A percentile compares a stretch with the other conserved stretches of the same genome.
Evolutionary conservation across 164 flowering plant genomes (phyloP).

Genomic region (Santalum album): DNA sequence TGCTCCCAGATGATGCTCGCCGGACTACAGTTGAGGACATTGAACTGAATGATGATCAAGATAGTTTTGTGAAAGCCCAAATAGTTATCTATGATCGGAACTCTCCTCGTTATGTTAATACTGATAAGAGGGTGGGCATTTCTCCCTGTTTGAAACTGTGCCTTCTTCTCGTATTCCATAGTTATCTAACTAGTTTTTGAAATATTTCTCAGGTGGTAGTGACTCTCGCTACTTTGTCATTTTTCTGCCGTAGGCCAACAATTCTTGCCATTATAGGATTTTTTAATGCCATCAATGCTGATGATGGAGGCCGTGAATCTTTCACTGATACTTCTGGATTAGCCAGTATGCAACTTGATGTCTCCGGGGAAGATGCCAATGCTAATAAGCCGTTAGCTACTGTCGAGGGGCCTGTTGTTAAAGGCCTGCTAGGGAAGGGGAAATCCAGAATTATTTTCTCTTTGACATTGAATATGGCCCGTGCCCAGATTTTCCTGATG

Average conservation of each 20-base stretch:
- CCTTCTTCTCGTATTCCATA: not conserved
- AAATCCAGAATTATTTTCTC: slow-evolving; percentile 73
- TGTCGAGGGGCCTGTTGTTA: slow-evolving; percentile 47
- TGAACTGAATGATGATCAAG: slow-evolving; percentile 32
- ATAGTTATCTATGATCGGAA: slow-evolving; percentile 60
- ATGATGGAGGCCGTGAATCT: slow-evolving; percentile 36
- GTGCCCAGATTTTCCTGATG: slow-evolving; percentile 76
- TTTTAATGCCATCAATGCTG: slow-evolving; percentile 58
- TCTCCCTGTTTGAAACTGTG: slow-evolving; percentile 1
- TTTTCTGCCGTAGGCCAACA: slow-evolving; percentile 85
- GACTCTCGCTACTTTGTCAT: slow-evolving; percentile 78
- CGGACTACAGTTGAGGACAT: slow-evolving; percentile 17
- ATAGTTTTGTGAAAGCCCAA: slow-evolving; percentile 93
- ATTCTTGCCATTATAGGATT: slow-evolving; percentile 84
- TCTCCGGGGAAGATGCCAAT: slow-evolving; percentile 17
- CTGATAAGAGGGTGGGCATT: slow-evolving; percentile 54
- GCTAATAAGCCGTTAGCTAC: slow-evolving; percentile 21
- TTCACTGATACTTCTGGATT: slow-evolving; percentile 35
- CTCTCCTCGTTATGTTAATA: slow-evolving; percentile 55
- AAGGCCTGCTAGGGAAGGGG: slow-evolving; percentile 84
- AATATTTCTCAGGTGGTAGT: slow-evolving; percentile 55
- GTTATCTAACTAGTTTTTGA: slow-evolving; percentile 5
- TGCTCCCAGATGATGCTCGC: slow-evolving; percentile 53
- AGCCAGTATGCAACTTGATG: slow-evolving; percentile 19
- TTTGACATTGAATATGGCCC: slow-evolving; percentile 70